Conservation (phyloP, 257 asterid species). For the Solanum ahanhuiri region DNA sequence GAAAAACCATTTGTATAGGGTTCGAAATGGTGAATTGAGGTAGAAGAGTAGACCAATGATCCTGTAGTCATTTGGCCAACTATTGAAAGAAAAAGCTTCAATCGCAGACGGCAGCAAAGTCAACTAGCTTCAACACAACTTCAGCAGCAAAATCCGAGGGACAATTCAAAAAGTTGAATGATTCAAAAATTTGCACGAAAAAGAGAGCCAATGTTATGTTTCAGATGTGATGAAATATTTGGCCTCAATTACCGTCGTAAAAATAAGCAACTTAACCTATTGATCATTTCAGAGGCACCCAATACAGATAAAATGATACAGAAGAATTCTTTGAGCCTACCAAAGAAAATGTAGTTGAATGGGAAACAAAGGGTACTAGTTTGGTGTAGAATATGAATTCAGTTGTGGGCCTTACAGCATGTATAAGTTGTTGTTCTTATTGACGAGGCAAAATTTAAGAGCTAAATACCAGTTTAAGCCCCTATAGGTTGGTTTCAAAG, state of each 20-base stretch:
- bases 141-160: not conserved
- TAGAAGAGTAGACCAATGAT: not conserved
- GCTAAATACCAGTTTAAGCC: not conserved
- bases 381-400: not conserved
- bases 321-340: not conserved
- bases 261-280: not conserved
- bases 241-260: not conserved
- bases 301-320: not conserved
- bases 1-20: no score
- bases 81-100: no score
- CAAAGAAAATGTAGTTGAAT: not conserved
- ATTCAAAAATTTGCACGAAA: not conserved
- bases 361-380: not conserved
- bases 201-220: not conserved
- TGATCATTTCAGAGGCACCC: not conserved
- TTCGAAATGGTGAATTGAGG: no score
- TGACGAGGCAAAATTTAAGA: not conserved
- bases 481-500: not conserved
- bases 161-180: not conserved
- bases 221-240: not conserved
- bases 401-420: no score
- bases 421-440: not conserved
- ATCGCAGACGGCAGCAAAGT: not conserved
- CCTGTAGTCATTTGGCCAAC: not conserved
- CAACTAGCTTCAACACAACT: not conserved